Evolutionary conservation across 495 filamentous ascomycete species (phyloP).

Genomic region (Penicillium steckii): DNA sequence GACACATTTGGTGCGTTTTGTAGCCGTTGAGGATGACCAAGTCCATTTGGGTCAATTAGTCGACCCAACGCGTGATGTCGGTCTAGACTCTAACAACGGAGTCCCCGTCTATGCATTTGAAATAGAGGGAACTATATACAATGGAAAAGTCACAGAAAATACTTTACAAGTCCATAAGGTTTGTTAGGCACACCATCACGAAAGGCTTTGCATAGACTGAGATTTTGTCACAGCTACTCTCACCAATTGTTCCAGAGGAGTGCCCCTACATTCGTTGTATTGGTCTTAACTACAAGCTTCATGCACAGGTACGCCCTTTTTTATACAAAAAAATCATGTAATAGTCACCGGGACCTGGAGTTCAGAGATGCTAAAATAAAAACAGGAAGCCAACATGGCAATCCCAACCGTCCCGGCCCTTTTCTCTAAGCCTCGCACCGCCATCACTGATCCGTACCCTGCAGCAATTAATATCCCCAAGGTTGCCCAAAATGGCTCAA

Average conservation of each 20-base stretch:
- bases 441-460: conserved; percentile 59
- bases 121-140: conserved; percentile 29
- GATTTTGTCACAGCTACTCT: neutral
- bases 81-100: conserved; percentile 17
- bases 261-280: conserved; percentile 54
- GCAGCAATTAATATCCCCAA: conserved; percentile 34
- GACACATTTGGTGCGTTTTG: conserved; percentile 40
- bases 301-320: conserved; percentile 37
- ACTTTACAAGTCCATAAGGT: conserved; percentile 13
- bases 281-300: conserved; percentile 66
- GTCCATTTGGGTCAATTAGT: conserved; percentile 33
- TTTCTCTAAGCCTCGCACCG: conserved; percentile 70
- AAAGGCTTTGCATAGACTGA: conserved; percentile 7
- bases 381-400: conserved; percentile 59
- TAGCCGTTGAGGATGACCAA: conserved; percentile 35
- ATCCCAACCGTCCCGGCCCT: conserved; percentile 66
- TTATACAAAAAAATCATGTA: neutral
- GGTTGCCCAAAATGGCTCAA: conserved; percentile 37
- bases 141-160: conserved; percentile 22
- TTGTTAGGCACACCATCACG: neutral
- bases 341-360: neutral
- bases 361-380: conserved; percentile 28
- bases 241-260: conserved; percentile 9
- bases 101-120: conserved; percentile 16
- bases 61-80: conserved; percentile 27